Conservation (phyloP, 441 rosid genomes). For the Gossypium schwendimanii region DNA sequence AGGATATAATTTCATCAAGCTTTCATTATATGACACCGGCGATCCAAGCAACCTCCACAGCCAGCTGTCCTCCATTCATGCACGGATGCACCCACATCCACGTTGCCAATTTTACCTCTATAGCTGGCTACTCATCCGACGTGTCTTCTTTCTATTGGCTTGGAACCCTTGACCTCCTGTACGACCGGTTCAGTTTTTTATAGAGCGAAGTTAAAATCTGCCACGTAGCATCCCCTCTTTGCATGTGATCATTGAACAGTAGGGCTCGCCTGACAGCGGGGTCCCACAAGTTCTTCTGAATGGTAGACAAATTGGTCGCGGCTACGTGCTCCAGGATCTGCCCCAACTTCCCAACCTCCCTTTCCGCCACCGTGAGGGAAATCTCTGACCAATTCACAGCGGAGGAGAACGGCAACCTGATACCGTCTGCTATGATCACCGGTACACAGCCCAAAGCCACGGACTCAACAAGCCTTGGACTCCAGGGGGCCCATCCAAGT, state of each 20-base stretch:
- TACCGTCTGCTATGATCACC: slow-evolving; percentile 78
- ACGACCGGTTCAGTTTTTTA: slow-evolving; percentile 38
- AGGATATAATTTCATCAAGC: neutral
- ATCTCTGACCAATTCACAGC: slow-evolving; percentile 67
- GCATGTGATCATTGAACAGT: slow-evolving; percentile 37
- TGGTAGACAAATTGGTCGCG: slow-evolving; percentile 51
- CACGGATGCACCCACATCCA: slow-evolving; percentile 19
- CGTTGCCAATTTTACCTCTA: slow-evolving; percentile 14
- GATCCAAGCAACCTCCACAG: neutral
- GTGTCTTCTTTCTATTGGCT: slow-evolving; percentile 22
- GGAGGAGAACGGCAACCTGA: slow-evolving; percentile 66
- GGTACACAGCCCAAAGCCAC: slow-evolving; percentile 80
- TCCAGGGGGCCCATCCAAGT: slow-evolving; percentile 99
- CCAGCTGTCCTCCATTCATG: slow-evolving; percentile 43
- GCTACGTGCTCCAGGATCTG: slow-evolving; percentile 68
- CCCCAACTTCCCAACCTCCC: slow-evolving; percentile 53
- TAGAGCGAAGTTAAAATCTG: slow-evolving; percentile 50
- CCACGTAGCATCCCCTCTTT: slow-evolving; percentile 88
- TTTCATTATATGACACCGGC: neutral
- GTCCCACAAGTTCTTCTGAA: slow-evolving; percentile 62
- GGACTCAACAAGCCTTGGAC: slow-evolving; percentile 85
- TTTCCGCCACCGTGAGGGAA: slow-evolving; percentile 73
- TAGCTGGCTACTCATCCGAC: slow-evolving; percentile 17
- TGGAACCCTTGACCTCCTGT: slow-evolving; percentile 29
- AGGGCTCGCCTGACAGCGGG: slow-evolving; percentile 49